phyloP scores from a whole-genome alignment of 1,284 basidiomycete genomes.

The Malassezia furfur region DNA sequence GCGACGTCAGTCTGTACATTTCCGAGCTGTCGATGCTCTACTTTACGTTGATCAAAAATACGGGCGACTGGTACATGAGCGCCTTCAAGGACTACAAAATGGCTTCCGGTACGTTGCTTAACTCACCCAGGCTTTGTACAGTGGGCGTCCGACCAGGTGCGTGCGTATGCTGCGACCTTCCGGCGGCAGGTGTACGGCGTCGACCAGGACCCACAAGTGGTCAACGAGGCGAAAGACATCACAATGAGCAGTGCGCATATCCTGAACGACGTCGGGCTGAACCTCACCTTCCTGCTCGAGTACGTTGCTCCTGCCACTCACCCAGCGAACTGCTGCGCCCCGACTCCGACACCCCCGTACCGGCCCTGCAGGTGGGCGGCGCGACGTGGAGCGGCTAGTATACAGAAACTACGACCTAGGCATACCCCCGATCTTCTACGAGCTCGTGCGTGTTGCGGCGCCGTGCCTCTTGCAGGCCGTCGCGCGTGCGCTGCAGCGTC shows the following conservation, averaged over 20 bases:
- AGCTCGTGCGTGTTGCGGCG: neutral
- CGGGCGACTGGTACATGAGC: slow-evolving; percentile 91
- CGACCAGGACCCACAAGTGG: slow-evolving; percentile 27
- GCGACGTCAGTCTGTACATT: slow-evolving; percentile 67
- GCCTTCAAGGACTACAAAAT: slow-evolving; percentile 91
- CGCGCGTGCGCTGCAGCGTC: neutral
- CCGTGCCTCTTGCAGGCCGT: neutral
- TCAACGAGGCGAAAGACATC: slow-evolving; percentile 26
- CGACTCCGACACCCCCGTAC: neutral
- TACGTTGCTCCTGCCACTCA: neutral
- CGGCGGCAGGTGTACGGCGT: slow-evolving; percentile 73
- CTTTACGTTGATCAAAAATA: slow-evolving; percentile 84
- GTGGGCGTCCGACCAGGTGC: slow-evolving; percentile 82
- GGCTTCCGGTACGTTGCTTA: slow-evolving; percentile 55
- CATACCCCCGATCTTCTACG: neutral
- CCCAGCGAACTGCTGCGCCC: slow-evolving; percentile 11
- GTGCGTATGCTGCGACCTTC: slow-evolving; percentile 74
- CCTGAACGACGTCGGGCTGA: slow-evolving; percentile 35
- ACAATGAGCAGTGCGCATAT: slow-evolving; percentile 26
- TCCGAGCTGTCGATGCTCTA: slow-evolving; percentile 70
- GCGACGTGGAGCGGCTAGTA: too few species aligned
- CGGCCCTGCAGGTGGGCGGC: neutral
- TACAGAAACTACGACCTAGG: too few species aligned
- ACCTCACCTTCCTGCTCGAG: slow-evolving; percentile 24
- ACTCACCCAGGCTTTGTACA: slow-evolving; percentile 59